phyloP scores from a whole-genome alignment of 139 green algal genomes.

The Auxenochlorella pyrenoidosa region DNA sequence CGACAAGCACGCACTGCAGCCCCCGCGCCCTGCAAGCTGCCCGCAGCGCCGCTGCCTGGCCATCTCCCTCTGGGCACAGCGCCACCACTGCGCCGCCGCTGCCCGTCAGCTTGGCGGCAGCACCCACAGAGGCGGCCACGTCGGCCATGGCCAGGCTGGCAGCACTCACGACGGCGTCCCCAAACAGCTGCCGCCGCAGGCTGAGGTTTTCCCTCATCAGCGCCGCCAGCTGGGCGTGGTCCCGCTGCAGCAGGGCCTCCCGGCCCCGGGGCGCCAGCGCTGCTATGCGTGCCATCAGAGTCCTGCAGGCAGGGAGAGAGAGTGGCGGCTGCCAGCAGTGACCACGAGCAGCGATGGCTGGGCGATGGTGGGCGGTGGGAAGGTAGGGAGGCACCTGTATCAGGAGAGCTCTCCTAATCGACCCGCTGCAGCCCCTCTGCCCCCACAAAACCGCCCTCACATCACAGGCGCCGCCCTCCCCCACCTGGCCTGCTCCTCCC shows the following conservation, averaged over 20 bases:
- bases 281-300: slow-evolving; percentile 72
- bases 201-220: slow-evolving; percentile 84
- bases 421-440: neutral
- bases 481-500: slow-evolving; percentile 54
- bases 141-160: slow-evolving; percentile 83
- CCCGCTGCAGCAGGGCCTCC: slow-evolving; percentile 49
- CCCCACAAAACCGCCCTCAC: too few species aligned
- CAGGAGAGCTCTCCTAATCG: too few species aligned
- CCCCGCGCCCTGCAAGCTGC: slow-evolving; percentile 14
- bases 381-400: neutral
- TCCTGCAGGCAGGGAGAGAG: neutral
- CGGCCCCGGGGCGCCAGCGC: slow-evolving; percentile 64
- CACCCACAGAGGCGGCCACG: slow-evolving; percentile 68
- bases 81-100: slow-evolving; percentile 85
- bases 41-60: slow-evolving; percentile 49
- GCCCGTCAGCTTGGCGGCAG: slow-evolving; percentile 89
- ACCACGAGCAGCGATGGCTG: neutral
- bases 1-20: slow-evolving; percentile 10
- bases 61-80: slow-evolving; percentile 55
- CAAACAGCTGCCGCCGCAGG: slow-evolving; percentile 75
- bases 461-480: neutral
- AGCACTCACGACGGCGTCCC: slow-evolving; percentile 72
- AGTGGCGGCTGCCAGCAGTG: neutral
- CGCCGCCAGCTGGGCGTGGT: slow-evolving; percentile 55
- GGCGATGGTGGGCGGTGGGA: neutral